Conservation (phyloP, 106 monocot genomes). For the Phalaenopsis aphrodite region DNA sequence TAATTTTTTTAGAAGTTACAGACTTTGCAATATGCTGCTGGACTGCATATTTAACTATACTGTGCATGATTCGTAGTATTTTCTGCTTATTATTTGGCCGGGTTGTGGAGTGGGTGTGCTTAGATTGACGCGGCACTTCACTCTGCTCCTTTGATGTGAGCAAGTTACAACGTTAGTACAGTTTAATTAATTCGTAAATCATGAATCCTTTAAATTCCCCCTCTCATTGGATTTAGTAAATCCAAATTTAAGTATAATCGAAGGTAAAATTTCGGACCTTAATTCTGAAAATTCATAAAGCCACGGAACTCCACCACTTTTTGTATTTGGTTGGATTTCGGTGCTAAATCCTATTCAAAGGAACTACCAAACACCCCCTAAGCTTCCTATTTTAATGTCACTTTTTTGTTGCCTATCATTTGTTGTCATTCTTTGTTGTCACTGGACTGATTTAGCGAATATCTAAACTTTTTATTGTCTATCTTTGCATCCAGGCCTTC, state of each 20-base stretch:
- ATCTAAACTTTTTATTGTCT: background rate
- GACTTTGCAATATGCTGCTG: background rate
- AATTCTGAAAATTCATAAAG: no score
- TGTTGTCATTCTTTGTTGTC: background rate
- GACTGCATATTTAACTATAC: background rate
- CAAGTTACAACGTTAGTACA: background rate
- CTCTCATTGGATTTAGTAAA: no score
- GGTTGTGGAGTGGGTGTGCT: no score
- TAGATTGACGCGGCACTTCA: background rate
- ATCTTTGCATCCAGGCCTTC: background rate
- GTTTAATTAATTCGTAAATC: no score
- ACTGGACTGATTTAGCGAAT: background rate
- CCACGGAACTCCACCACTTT: no score
- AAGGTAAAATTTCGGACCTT: no score
- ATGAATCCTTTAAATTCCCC: no score
- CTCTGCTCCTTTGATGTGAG: background rate
- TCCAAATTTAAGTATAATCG: no score
- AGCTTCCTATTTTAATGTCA: background rate
- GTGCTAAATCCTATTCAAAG: no score
- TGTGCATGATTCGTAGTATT: background rate
- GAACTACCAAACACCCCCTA: no score
- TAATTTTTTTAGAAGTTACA: background rate
- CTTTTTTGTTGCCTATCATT: background rate
- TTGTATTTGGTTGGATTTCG: no score
- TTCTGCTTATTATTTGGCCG: background rate